These are phyloP conservation scores for Lichtheimia ornata DNA, from an alignment of 371 early-diverging fungal genomes.

Conservation along the genomic window DNA sequence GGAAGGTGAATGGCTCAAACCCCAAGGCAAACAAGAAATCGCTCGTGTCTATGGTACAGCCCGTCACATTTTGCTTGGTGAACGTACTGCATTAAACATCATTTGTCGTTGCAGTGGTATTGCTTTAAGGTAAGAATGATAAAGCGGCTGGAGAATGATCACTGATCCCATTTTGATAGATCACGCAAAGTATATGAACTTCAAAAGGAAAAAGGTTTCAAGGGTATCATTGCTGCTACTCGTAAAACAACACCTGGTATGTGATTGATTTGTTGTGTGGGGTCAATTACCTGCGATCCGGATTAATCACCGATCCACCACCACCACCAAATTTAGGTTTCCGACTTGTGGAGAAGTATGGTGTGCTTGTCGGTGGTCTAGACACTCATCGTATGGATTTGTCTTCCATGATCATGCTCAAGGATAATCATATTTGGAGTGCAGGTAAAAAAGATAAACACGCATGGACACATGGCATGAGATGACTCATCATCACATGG, in stretches of 20 bases:
- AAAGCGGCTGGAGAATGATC: background rate
- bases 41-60: constrained; percentile 87
- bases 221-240: constrained; percentile 93
- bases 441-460: constrained; percentile 50
- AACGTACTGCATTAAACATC: constrained; percentile 94
- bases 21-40: constrained; percentile 67
- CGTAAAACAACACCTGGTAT: constrained; percentile 97
- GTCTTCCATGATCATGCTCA: constrained; percentile 97
- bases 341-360: constrained; percentile 96
- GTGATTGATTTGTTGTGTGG: background rate
- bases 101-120: constrained; percentile 94
- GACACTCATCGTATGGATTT: constrained; percentile 97
- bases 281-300: too few relatives aligned
- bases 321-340: constrained; percentile 76
- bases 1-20: constrained; percentile 81
- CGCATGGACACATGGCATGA: background rate
- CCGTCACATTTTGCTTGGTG: constrained; percentile 88
- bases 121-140: constrained; percentile 68
- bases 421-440: constrained; percentile 98
- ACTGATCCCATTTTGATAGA: constrained; percentile 12
- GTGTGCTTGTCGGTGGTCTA: constrained; percentile 94
- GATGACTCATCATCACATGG: background rate
- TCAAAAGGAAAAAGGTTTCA: constrained; percentile 73
- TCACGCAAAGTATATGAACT: constrained; percentile 68
- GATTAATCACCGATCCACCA: too few relatives aligned